Evolutionary conservation across 768 basidiomycete species (phyloP), one percentile per base, ranked within the genome.

Genomic region (Suillus weaverae): DNA sequence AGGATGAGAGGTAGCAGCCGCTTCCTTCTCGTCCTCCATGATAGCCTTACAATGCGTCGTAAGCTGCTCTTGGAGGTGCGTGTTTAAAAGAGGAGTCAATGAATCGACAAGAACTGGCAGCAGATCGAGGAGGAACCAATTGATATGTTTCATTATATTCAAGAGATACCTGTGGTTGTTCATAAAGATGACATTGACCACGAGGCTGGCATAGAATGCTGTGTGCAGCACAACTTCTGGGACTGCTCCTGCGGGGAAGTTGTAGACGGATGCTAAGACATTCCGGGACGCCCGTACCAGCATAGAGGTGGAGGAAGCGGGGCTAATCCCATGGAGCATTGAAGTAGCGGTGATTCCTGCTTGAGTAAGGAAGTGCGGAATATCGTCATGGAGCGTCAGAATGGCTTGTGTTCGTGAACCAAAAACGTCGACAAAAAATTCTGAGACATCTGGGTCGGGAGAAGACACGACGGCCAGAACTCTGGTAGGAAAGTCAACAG

Each of bases 401-500:
- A 79, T 72, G 4, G 78, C 67, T 46, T 66, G 68, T 38, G 69
- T 74, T 22, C 73, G 74, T 20, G 80, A 77, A 36, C 82, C 83
- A 66, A 80, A 79, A 26, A 87, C 77, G 71, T 89, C 84, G 26
- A 85, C 79, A 30, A 80, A 78, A 54, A 83, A 72, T 62, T 80
- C 78, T 13, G 78, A 64, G 32, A 76, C 72, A 14, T 54, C 70
- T 6, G 76, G 73, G 48, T 80, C 73, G 4, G 78, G 74, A 0
- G 79, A 76, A 13, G 76, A 70, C 51, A 90, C 80, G 62, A 85
- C 78, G 14, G 80, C 85, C 39, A 89, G 70, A 16, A 90, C 88
- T 60, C 79, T 80, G 10, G 75, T 73, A 6, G 88, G 89, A 62
- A 87, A 86, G 68, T 85, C 81, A 20, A 86, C 72, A 0, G 88